phyloP scores from a whole-genome alignment of 2,329 filamentous ascomycete genomes.

The Aspergillus awamori region DNA sequence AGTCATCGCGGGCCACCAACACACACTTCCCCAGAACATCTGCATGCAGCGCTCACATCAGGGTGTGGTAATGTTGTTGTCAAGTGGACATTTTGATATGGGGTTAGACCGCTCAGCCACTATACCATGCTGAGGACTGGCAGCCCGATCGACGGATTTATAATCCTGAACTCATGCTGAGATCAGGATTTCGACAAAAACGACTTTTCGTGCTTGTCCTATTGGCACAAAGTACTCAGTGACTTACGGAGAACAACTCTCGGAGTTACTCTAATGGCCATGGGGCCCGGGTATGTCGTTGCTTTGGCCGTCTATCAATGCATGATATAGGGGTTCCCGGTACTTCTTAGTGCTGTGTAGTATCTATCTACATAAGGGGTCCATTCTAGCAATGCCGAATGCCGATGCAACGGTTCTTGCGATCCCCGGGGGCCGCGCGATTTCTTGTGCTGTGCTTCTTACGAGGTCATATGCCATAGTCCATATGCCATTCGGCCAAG shows the following conservation, averaged over 20 bases:
- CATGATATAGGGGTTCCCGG: background rate
- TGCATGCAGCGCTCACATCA: slow-evolving; percentile 4
- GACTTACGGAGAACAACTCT: background rate
- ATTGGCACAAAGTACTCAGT: background rate
- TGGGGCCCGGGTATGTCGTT: background rate
- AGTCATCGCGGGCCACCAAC: too few relatives aligned
- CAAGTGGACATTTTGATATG: background rate
- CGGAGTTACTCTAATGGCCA: background rate
- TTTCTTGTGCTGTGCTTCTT: background rate
- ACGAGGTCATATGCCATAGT: background rate
- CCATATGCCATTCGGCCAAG: background rate
- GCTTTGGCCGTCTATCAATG: too few relatives aligned
- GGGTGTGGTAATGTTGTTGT: slow-evolving; percentile 7
- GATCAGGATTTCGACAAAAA: background rate
- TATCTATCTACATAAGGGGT: background rate
- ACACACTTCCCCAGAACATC: background rate
- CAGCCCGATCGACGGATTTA: background rate
- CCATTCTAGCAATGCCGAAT: background rate
- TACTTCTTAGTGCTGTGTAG: background rate
- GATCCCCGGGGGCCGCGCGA: background rate
- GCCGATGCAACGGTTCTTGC: background rate
- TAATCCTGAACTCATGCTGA: slow-evolving; percentile 1
- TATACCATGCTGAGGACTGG: background rate
- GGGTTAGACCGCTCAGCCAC: background rate
- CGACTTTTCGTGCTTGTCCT: background rate